A percentile compares a stretch with the other conserved stretches of the same genome.
phyloP scores from a whole-genome alignment of 2,329 filamentous ascomycete genomes.

The Plectosphaerella cucumerina region DNA sequence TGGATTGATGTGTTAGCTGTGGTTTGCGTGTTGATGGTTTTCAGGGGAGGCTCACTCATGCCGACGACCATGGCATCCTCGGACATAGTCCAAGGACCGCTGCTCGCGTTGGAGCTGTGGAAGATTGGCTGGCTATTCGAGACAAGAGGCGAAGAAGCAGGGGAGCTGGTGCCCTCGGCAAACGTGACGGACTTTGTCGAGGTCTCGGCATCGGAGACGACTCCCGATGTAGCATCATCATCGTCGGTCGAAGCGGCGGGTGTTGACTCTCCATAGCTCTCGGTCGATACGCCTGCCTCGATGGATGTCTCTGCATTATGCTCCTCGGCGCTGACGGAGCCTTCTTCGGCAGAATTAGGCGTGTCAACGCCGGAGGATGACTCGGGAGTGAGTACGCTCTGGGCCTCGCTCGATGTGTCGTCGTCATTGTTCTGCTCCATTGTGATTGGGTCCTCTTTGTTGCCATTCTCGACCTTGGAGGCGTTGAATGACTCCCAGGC shows the following conservation, averaged over 20 bases:
- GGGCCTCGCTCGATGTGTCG: neutral
- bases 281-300: neutral
- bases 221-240: neutral
- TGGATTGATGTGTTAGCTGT: neutral
- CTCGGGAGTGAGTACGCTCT: neutral
- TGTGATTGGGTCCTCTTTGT: neutral
- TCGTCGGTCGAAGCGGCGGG: neutral
- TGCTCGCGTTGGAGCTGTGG: neutral
- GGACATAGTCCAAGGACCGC: constrained; percentile 25
- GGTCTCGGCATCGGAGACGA: neutral
- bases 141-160: neutral
- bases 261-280: neutral
- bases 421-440: neutral
- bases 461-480: neutral
- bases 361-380: neutral
- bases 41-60: constrained; percentile 22
- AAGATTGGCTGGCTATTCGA: neutral
- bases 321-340: neutral
- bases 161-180: neutral
- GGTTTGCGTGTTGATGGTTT: neutral
- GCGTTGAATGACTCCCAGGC: neutral
- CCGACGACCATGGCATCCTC: constrained; percentile 27
- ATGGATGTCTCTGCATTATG: too few relatives aligned
- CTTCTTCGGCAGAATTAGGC: neutral
- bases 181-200: neutral